Evolutionary conservation across 2,329 filamentous ascomycete genomes (phyloP).

Genomic region (Colletotrichum gloeosporioides): DNA sequence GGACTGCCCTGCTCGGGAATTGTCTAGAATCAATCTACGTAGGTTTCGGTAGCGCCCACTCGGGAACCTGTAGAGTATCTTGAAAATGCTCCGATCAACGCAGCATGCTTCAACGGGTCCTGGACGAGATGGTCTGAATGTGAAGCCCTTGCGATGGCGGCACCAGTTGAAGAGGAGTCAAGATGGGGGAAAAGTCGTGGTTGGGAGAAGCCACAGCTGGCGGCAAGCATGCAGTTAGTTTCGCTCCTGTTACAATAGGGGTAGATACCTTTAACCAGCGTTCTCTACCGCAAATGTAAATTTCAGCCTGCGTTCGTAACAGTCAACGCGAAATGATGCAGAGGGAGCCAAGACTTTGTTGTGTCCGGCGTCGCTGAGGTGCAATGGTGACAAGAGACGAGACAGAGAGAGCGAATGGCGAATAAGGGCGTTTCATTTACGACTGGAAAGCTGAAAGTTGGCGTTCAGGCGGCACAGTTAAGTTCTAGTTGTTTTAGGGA

Average conservation of each 20-base stretch:
- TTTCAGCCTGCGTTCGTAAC: background rate
- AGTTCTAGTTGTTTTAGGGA: conserved; percentile 18
- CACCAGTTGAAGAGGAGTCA: background rate
- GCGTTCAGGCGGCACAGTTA: conserved; percentile 25
- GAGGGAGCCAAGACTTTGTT: background rate
- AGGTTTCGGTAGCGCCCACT: background rate
- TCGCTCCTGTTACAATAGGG: background rate
- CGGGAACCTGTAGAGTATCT: background rate
- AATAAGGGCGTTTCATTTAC: conserved; percentile 19
- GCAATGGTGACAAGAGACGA: conserved; percentile 1
- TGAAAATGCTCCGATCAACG: background rate
- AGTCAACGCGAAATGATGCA: background rate
- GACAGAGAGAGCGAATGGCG: conserved; percentile 10
- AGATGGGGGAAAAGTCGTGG: background rate
- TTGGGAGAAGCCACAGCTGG: background rate
- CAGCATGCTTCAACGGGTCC: background rate
- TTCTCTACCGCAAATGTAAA: background rate
- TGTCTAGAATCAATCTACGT: background rate
- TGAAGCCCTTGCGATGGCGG: background rate
- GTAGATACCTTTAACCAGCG: background rate
- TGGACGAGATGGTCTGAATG: background rate
- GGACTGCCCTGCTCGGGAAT: background rate
- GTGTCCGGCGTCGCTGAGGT: background rate
- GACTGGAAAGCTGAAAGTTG: conserved; percentile 10
- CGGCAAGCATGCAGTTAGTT: background rate